Evolutionary conservation across 1,284 basidiomycete genomes (phyloP), one percentile per base, ranked within the genome.

Genomic region (Paramarasmius palmivorus): DNA sequence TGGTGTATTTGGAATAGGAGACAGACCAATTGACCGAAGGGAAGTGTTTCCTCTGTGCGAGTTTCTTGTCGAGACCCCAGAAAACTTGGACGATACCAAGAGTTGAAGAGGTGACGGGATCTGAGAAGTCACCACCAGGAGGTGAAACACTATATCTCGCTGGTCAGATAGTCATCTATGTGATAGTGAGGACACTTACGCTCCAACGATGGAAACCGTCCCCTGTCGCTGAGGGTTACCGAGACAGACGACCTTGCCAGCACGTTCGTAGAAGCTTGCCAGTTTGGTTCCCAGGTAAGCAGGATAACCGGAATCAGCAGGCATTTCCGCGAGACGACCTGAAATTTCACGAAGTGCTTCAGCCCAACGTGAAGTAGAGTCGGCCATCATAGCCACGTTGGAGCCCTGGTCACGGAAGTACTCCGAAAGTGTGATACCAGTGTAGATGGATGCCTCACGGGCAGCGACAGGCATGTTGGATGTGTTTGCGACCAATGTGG

Each of bases 391-490:
- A 49, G 96, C 88, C 29, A 99, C 96, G 68, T 99, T 95, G 68
- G 84, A 88, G 29, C 97, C 96, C 73, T 98, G 95, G 73, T 99
- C 96, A 76, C 96, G 93, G 90, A 97, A 99, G 77, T 99, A 99
- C 69, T 99, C 96, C 42, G 96, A 96, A 20, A 99, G 84, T 0
- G 97, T 99, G 76, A 99, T 99, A 67, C 97, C 97, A 39, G 97
- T 99, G 76, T 99, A 99, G 71, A 99, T 99, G 41, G 96, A 98
- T 4, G 97, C 97, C 77, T 99, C 97, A 67, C 97, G 93, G 36
- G 97, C 97, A 35, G 97, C 97, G 65, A 99, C 97, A 63, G 97
- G 97, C 97, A 99, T 99, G 78, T 99, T 99, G 55, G 96, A 98
- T 1, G 97, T 99, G 73, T 99, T 99, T 63, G 97, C 97, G 57